Evolutionary conservation across 495 filamentous ascomycete species (phyloP).

Genomic region (Penicillium mononematosum): DNA sequence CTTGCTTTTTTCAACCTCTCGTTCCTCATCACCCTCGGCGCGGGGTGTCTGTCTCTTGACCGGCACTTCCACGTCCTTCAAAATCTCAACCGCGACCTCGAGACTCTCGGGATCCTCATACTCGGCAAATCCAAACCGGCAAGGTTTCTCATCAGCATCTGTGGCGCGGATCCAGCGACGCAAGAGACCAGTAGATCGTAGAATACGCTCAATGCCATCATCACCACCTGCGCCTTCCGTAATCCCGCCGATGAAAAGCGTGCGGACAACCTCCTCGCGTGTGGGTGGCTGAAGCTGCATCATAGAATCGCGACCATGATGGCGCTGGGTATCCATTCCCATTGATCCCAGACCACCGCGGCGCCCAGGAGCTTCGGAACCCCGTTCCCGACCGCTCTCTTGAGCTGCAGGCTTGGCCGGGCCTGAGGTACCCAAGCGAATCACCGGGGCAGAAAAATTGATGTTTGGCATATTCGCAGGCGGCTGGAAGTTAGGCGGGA

Average conservation of each 20-base stretch:
- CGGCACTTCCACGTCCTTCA: constrained; percentile 84
- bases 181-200: constrained; percentile 73
- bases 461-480: constrained; percentile 94
- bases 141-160: constrained; percentile 79
- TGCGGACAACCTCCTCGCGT: constrained; percentile 84
- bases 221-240: constrained; percentile 75
- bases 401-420: constrained; percentile 64
- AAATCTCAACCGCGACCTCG: constrained; percentile 78
- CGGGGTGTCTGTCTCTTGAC: constrained; percentile 62
- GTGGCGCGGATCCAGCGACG: constrained; percentile 82
- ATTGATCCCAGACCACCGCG: constrained; percentile 68
- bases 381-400: constrained; percentile 48
- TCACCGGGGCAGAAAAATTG: constrained; percentile 96
- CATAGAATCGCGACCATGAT: constrained; percentile 69
- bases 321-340: constrained; percentile 64
- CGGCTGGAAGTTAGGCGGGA: constrained; percentile 83
- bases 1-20: constrained; percentile 65
- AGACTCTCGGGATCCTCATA: constrained; percentile 92
- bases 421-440: constrained; percentile 76
- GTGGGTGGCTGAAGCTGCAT: constrained; percentile 81
- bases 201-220: constrained; percentile 77
- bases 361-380: constrained; percentile 49
- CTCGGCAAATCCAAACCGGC: constrained; percentile 93
- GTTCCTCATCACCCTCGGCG: constrained; percentile 51
- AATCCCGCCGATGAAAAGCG: constrained; percentile 86